Evolutionary conservation across 192 early-diverging fungal genomes (phyloP).

Genomic region (Thoreauomyces humboldtii): DNA sequence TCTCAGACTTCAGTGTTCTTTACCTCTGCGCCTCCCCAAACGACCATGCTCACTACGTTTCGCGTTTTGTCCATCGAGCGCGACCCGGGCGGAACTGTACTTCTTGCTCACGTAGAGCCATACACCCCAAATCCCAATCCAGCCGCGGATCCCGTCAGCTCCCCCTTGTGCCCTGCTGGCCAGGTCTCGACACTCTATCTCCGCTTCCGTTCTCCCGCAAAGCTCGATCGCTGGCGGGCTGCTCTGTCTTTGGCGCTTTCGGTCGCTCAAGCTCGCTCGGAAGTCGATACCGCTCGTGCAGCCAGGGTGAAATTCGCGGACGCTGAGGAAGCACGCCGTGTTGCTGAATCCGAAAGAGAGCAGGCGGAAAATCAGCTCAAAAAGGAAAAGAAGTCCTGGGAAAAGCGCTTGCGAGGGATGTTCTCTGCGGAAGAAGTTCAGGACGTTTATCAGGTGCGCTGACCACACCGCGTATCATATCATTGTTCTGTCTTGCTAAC

Average conservation of each 20-base stretch:
- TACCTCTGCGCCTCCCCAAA: neutral
- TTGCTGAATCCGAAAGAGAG: conserved; percentile 9
- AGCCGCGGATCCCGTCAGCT: neutral
- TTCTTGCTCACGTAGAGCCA: conserved; percentile 18
- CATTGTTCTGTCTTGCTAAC: neutral
- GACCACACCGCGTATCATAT: neutral
- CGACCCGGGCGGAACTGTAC: conserved; percentile 6
- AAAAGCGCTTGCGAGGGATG: conserved; percentile 22
- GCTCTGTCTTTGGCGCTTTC: conserved; percentile 16
- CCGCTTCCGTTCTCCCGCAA: conserved; percentile 11
- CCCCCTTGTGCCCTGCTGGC: neutral
- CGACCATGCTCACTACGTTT: conserved; percentile 10
- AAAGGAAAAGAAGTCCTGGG: conserved; percentile 22
- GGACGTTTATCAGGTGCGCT: conserved; percentile 29
- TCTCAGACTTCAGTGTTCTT: conserved; percentile 3
- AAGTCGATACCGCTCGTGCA: conserved; percentile 1
- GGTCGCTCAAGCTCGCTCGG: conserved; percentile 15
- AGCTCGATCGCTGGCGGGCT: conserved; percentile 22
- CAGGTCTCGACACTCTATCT: conserved; percentile 8
- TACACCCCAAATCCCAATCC: neutral
- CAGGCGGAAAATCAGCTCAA: conserved; percentile 2
- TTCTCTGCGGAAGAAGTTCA: conserved; percentile 30
- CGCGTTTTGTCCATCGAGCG: conserved; percentile 12
- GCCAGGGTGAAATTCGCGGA: neutral
- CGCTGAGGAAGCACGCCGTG: conserved; percentile 5